phyloP scores from a whole-genome alignment of 345 rosid genomes.

The Citrus cavaleriei region DNA sequence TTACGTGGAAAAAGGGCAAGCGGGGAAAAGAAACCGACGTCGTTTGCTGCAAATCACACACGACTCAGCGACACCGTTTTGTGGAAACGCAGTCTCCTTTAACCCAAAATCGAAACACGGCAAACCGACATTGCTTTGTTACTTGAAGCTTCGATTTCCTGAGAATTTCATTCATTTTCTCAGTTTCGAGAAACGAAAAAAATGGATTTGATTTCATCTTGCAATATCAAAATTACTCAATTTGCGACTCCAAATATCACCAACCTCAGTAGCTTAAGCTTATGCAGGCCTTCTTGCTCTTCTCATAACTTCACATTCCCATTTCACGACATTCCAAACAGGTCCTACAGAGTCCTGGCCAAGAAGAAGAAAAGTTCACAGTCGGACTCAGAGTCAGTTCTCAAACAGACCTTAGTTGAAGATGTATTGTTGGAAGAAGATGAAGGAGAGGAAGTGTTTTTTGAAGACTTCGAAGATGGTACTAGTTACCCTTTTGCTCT shows the following conservation, averaged over 20 bases:
- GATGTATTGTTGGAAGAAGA: conserved; percentile 41
- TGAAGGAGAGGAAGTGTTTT: conserved; percentile 45
- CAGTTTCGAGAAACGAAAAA: not conserved
- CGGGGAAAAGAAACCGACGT: not conserved
- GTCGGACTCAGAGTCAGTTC: conserved; percentile 33
- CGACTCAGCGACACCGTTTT: not conserved
- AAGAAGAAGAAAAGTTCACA: conserved; percentile 46
- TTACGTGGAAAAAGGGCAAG: not conserved
- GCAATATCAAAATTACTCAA: conserved; percentile 1
- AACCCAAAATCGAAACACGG: not conserved
- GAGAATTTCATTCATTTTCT: not conserved
- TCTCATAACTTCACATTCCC: conserved; percentile 16
- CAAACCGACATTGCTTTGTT: not conserved
- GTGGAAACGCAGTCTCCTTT: not conserved
- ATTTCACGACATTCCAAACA: conserved; percentile 17
- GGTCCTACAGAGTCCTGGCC: conserved; percentile 28
- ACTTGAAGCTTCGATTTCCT: not conserved
- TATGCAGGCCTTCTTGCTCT: conserved; percentile 13
- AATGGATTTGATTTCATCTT: conserved; percentile 37
- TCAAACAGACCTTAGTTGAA: conserved; percentile 36
- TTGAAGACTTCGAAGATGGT: conserved; percentile 61
- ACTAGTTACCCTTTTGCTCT: conserved; percentile 12
- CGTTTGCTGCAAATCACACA: not conserved
- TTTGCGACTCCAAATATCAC: conserved; percentile 6
- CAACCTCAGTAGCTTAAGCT: conserved; percentile 10